Base-by-base conservation (phyloP, 495 filamentous ascomycete species). In the Amorphotheca resinae region DNA sequence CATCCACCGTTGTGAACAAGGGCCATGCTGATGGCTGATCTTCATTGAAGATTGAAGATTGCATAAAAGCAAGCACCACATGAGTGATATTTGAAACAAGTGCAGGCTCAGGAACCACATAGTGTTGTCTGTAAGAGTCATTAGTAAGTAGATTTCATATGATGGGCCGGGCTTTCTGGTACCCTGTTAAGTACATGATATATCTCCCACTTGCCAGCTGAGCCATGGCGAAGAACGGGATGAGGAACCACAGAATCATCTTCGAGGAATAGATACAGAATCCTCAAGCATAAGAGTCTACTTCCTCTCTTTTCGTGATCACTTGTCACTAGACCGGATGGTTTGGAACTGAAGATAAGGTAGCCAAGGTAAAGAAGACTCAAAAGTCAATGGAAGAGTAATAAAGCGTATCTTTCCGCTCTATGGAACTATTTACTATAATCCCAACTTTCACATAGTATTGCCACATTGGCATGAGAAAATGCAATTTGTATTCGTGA, bases 21-120 rank as follows among this genome's bases (percentile, higher is more conserved):
- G 79, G 79, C 59, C 64, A 72, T 12, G 65, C 67, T 3, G 64
- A 57, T n/a, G 44, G 43, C 0, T 60, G 57, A 16, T 64, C 65
- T 2, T 64, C 60, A 52, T 78, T 80, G 65, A 87, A 84, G 11
- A 64, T 49, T 11, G 61, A 63, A 0, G 79, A 69, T 9, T 61
- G 66, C 53, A 83, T 80, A 45, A 87, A 85, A 0, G 73, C 77
- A 56, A 84, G 64, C 15, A 77, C 73, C 2, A 82, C 80, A 60
- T 84, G 75, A 3, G 73, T 76, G 5, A 79, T 62, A 23, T 67
- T 52, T 12, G 54, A 54, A 12, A 74, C 61, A 6, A 74, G 57
- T 14, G 63, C 44, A 9, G 52, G 33, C 5, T 67, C 60, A 11
- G 75, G 74, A 5, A 70, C 50, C 15, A 71, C 50, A 26, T 66